phyloP scores from a whole-genome alignment of 257 asterid genomes.

The Lavandula angustifolia region DNA sequence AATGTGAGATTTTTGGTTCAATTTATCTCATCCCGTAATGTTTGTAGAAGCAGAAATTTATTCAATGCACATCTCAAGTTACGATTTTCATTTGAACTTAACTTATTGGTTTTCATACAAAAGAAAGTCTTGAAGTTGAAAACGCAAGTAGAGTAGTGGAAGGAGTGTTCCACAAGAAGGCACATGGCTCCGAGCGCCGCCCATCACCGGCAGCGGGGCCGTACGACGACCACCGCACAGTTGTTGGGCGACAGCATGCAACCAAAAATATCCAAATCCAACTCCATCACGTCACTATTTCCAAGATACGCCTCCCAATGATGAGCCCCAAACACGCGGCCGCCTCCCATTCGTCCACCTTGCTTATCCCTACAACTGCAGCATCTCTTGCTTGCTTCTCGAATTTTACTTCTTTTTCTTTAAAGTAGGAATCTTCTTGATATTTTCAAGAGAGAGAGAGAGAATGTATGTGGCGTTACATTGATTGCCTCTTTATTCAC shows the following conservation, averaged over 20 bases:
- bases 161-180: slow-evolving; percentile 9
- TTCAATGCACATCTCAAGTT: too few species aligned
- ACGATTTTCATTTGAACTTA: too few species aligned
- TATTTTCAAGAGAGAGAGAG: slow-evolving; percentile 9
- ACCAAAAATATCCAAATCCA: slow-evolving; percentile 15
- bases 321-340: slow-evolving; percentile 31
- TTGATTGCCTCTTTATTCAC: too few species aligned
- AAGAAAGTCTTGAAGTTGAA: background rate
- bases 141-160: background rate
- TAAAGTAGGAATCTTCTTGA: background rate
- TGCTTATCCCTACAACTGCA: slow-evolving; percentile 5
- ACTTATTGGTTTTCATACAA: background rate
- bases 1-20: too few species aligned
- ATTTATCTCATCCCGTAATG: too few species aligned
- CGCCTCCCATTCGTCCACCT: slow-evolving; percentile 32
- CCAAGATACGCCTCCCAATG: slow-evolving; percentile 31
- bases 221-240: slow-evolving; percentile 28
- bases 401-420: background rate
- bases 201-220: slow-evolving; percentile 10
- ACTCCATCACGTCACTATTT: slow-evolving; percentile 27
- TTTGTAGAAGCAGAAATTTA: too few species aligned
- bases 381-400: background rate
- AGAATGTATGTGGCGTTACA: too few species aligned
- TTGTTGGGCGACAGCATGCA: slow-evolving; percentile 22
- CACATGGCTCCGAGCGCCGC: slow-evolving; percentile 25